Evolutionary conservation across 768 basidiomycete genomes (phyloP).

Genomic region (Aureoboletus auriporus): DNA sequence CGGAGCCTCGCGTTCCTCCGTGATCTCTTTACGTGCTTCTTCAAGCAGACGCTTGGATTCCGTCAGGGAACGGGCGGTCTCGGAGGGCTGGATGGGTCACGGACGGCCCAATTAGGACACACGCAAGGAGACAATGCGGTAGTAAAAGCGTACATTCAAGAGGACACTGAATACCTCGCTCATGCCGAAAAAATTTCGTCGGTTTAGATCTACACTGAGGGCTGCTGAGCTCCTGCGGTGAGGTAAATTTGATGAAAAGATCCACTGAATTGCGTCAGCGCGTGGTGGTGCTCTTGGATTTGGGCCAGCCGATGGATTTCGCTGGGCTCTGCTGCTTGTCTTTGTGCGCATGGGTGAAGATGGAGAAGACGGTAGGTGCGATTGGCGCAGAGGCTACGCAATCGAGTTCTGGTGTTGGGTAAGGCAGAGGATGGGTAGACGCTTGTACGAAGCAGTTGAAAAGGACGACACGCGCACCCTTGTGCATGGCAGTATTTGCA

Average conservation of each 20-base stretch:
- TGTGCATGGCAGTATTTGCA: conserved; percentile 22
- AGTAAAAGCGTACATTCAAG: conserved; percentile 52
- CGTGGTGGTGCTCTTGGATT: conserved; percentile 29
- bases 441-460: conserved; percentile 13
- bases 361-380: conserved; percentile 7
- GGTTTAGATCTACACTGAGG: conserved; percentile 56
- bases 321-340: conserved; percentile 21
- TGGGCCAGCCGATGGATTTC: conserved; percentile 20
- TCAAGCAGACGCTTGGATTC: conserved; percentile 75
- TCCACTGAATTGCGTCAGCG: conserved; percentile 58
- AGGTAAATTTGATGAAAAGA: conserved; percentile 72
- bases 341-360: conserved; percentile 23
- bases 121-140: background rate
- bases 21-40: conserved; percentile 72
- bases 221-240: conserved; percentile 55
- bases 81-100: conserved; percentile 53
- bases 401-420: conserved; percentile 1
- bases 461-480: conserved; percentile 23
- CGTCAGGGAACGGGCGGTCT: conserved; percentile 73
- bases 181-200: conserved; percentile 75
- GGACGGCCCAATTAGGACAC: conserved; percentile 9
- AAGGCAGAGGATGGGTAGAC: conserved; percentile 8
- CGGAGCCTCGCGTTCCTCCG: conserved; percentile 60
- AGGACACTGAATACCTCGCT: conserved; percentile 74
- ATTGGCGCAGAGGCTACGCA: conserved; percentile 9